phyloP scores from a whole-genome alignment of 1,284 basidiomycete genomes.

The Caloboletus firmus region DNA sequence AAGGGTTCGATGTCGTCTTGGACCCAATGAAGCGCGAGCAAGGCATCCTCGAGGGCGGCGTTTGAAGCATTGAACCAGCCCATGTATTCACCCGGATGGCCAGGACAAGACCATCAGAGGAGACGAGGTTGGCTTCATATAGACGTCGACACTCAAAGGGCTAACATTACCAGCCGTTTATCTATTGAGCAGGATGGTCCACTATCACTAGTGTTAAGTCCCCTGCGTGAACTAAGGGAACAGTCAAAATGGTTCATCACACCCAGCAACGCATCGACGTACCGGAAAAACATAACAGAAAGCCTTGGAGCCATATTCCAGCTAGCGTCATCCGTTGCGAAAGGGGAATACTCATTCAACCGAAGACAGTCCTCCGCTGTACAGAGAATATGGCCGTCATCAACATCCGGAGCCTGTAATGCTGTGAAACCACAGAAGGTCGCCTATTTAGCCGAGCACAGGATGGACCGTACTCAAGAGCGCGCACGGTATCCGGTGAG shows the following conservation, averaged over 20 bases:
- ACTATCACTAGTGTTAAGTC: constrained; percentile 8
- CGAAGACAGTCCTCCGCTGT: constrained; percentile 13
- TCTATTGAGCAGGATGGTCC: constrained; percentile 10
- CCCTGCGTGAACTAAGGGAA: constrained; percentile 11
- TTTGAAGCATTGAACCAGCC: constrained; percentile 18
- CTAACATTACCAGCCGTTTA: constrained; percentile 4
- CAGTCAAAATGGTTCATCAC: not conserved
- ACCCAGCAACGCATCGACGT: not conserved
- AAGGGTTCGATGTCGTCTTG: constrained; percentile 26
- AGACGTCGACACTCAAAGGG: constrained; percentile 4
- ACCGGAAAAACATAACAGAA: constrained; percentile 18
- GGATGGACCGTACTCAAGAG: not conserved
- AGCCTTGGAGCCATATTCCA: not conserved
- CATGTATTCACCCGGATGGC: too few relatives aligned
- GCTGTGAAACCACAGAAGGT: not conserved
- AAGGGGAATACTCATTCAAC: constrained; percentile 12
- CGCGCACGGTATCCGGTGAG: not conserved
- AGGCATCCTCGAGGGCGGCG: constrained; percentile 14
- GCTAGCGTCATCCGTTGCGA: not conserved
- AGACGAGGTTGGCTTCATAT: constrained; percentile 4
- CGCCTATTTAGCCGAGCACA: constrained; percentile 9
- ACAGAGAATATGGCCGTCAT: constrained; percentile 6
- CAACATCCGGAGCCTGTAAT: constrained; percentile 1
- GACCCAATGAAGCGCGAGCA: constrained; percentile 33
- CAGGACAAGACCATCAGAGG: constrained; percentile 21